Evolutionary conservation across 108 stramenopile genomes (phyloP).

Genomic region (Skeletonema menzelii): DNA sequence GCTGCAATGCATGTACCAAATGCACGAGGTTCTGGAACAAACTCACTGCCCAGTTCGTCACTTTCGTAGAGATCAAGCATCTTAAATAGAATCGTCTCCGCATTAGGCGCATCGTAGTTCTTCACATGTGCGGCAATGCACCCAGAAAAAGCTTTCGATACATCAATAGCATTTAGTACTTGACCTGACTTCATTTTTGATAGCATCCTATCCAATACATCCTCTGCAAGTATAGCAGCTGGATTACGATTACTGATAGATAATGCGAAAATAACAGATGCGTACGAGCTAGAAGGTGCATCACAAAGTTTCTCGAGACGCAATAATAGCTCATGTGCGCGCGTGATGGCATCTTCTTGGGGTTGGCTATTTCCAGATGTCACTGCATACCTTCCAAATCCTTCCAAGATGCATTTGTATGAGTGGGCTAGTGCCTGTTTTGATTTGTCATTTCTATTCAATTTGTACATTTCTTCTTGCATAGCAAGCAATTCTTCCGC

Average conservation of each 20-base stretch:
- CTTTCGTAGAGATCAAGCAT: slow-evolving; percentile 45
- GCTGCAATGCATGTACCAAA: slow-evolving; percentile 41
- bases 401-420: slow-evolving; percentile 27
- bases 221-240: slow-evolving; percentile 27
- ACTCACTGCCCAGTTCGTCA: slow-evolving; percentile 18
- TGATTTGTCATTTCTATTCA: not conserved
- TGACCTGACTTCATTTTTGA: not conserved
- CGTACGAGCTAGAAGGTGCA: slow-evolving; percentile 37
- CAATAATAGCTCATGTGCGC: slow-evolving; percentile 30
- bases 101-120: slow-evolving; percentile 43
- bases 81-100: slow-evolving; percentile 33
- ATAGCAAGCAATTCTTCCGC: slow-evolving; percentile 29
- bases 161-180: slow-evolving; percentile 21
- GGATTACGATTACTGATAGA: slow-evolving; percentile 27
- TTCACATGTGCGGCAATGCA: slow-evolving; percentile 48
- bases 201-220: slow-evolving; percentile 39
- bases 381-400: slow-evolving; percentile 46
- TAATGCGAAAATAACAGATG: slow-evolving; percentile 38
- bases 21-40: slow-evolving; percentile 41
- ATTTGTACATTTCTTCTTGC: slow-evolving; percentile 24
- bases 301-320: slow-evolving; percentile 14
- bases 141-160: slow-evolving; percentile 36
- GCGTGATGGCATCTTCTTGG: slow-evolving; percentile 28
- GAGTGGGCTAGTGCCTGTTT: slow-evolving; percentile 14
- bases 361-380: not conserved